Evolutionary conservation across 2,329 filamentous ascomycete species (phyloP).

Genomic region (Penicillium olsonii): DNA sequence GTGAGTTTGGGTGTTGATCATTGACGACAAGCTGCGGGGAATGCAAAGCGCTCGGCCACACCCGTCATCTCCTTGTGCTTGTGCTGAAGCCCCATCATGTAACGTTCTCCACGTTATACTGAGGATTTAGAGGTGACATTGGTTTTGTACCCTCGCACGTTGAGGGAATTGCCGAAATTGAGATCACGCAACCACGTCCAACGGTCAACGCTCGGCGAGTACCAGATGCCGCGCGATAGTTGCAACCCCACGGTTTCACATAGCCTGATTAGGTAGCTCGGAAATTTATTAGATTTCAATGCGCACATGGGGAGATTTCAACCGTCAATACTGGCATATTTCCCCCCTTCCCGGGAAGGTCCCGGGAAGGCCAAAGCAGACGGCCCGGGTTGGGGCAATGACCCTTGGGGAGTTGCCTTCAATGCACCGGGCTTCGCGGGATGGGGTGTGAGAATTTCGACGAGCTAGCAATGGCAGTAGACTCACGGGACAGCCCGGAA

Average conservation of each 20-base stretch:
- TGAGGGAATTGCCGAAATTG: background rate
- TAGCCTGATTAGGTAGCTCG: too few species aligned
- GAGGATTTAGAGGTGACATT: background rate
- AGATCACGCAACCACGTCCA: background rate
- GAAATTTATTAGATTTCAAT: too few species aligned
- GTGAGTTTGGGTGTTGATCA: constrained; percentile 12
- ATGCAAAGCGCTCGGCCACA: constrained; percentile 4
- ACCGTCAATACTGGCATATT: too few species aligned
- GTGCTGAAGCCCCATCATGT: background rate
- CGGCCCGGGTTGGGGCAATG: too few species aligned
- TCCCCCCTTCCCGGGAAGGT: too few species aligned
- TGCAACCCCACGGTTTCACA: too few species aligned
- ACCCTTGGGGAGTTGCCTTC: too few species aligned
- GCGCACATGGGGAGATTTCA: too few species aligned
- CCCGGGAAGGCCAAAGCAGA: too few species aligned
- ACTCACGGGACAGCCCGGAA: constrained; percentile 14
- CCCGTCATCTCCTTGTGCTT: constrained; percentile 5
- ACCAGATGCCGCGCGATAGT: background rate
- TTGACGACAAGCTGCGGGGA: constrained; percentile 22
- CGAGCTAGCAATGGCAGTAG: constrained; percentile 6
- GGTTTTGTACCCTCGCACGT: background rate
- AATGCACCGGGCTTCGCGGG: constrained; percentile 14
- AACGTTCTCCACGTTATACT: constrained; percentile 6
- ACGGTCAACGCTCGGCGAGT: background rate
- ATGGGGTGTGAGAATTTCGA: constrained; percentile 6